Evolutionary conservation across 2,329 filamentous ascomycete genomes (phyloP), one percentile per base, ranked within the genome.

Genomic region (Penicillium frequentans): DNA sequence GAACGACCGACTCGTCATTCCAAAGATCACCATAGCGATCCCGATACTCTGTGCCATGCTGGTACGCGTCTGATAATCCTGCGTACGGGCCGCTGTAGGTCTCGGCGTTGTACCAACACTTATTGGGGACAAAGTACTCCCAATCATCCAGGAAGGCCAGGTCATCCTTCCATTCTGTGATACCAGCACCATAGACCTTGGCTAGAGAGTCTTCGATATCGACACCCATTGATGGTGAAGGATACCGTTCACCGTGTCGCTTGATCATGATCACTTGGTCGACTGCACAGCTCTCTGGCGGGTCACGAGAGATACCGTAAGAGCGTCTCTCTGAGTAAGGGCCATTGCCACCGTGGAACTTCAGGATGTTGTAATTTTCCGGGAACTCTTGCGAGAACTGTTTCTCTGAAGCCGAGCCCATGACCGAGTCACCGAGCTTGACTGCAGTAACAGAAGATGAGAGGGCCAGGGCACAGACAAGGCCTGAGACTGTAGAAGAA

Each of bases 371-470:
- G 47, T 62, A 64, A 14, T 56, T 61, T 19, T 66, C 63, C 7
- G 47, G 37, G 43, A 61, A 61, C 44, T 35, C 52, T 26, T 55
- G 52, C 5, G 52, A 55, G 43, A 73, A 70, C 49, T 73, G 46
- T 23, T 55, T 69, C 52, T 73, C 70, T 26, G 71, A 58, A 2
- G 69, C 64, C 1, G 68, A 64, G 35, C 68, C 68, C 5, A 64
- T 63, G 3, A 69, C 70, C 0, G 70, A 69, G 43, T 73, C 46
- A 42, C 52, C 52, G 23, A 48, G 43, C 5, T 33, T 37, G 10
- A 54, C 14, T 16, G 45, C 45, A 16, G 45, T 14, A 14, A 49
- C 52, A 8, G 44, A 27, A 26, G 53, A 26, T n/a, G 53, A 31
- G 24, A 56, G 39, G 11, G 23, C 19, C 3, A 51, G 37, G 29